Evolutionary conservation across 1,139 yeast genomes (phyloP).

Genomic region (Zygotorulaspora mrakii): DNA sequence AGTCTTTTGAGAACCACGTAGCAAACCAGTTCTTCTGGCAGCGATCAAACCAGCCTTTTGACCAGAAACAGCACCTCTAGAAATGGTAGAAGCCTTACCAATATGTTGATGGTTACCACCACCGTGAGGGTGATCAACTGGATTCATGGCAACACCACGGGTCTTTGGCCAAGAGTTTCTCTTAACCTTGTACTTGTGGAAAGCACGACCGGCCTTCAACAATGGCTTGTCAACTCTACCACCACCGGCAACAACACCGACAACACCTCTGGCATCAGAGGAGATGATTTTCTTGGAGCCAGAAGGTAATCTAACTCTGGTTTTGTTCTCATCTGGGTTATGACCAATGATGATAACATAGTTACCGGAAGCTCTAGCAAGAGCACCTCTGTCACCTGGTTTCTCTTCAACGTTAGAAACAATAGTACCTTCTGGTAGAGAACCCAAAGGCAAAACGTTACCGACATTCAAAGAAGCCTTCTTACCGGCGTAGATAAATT

Average conservation of each 20-base stretch:
- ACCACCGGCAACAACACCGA: constrained; percentile 99
- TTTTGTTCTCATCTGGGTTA: constrained; percentile 98
- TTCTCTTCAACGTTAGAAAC: constrained; percentile 98
- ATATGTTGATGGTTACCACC: constrained; percentile 99
- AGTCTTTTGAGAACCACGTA: constrained; percentile 99
- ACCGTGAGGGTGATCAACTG: constrained; percentile 99
- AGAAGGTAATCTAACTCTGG: constrained; percentile 98
- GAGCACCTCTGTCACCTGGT: constrained; percentile 99
- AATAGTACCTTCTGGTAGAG: constrained; percentile 99
- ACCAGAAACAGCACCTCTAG: constrained; percentile 99
- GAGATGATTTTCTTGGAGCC: constrained; percentile 97
- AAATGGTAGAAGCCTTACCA: constrained; percentile 99
- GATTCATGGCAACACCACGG: constrained; percentile 99
- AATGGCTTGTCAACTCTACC: constrained; percentile 99
- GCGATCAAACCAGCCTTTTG: constrained; percentile 99
- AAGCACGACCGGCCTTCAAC: constrained; percentile 99
- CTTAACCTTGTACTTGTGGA: constrained; percentile 98
- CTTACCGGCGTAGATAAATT: constrained; percentile 98
- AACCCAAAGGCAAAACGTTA: constrained; percentile 93
- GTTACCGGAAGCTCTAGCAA: constrained; percentile 99
- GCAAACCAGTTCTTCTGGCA: constrained; percentile 99
- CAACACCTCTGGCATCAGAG: constrained; percentile 98
- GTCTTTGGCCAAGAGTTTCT: constrained; percentile 99
- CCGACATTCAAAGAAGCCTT: constrained; percentile 97
- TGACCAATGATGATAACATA: constrained; percentile 98